Base-by-base conservation (phyloP, 1,284 basidiomycete genomes). In the Ganoderma multipileum region DNA sequence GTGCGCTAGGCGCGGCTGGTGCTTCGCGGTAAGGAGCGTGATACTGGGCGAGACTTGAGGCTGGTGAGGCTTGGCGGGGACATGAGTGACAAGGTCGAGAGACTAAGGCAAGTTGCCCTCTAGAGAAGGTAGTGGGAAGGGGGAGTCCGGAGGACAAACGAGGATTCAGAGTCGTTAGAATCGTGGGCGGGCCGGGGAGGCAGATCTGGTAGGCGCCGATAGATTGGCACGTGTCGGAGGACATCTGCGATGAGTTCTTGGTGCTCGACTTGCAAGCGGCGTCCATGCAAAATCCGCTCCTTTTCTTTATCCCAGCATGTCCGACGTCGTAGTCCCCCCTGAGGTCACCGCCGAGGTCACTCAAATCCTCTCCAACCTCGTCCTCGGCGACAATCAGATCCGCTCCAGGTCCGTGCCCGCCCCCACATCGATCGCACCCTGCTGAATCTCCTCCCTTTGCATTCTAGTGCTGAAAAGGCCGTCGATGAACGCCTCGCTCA, bases 301-400 rank as follows among this genome's bases (percentile, higher is more conserved):
- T 55, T 33, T 28, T 30, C 18, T 20, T 55, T 28, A 28, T 58
- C 38, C 50, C 30, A 30, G 59, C 39, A 72, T 72, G 71, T 65
- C 62, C 18, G 85, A 86, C 65, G 72, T 81, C 23, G 80, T 83
- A 64, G 85, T 87, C 26, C 88, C 91, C 0, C 83, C 86, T 64
- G 87, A 91, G 77, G 90, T 93, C 61, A 89, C 88, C 11, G 80
- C 83, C 7, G 91, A 93, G 76, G 84, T 94, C 73, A 93, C 91
- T 0, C 92, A 94, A 79, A 93, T 94, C 71, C 86, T 94, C 47
- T 91, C 92, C 12, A 94, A 94, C 79, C 87, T 94, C 28, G 91
- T 94, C 8, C 83, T 92, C 57, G 92, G 91, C 11, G 91, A 94
- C 77, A 94, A 94, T 79, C 88, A 89, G 65, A 92, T 94, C 62